Conservation (phyloP, 257 asterid genomes). For the Salvia rosmarinus region DNA sequence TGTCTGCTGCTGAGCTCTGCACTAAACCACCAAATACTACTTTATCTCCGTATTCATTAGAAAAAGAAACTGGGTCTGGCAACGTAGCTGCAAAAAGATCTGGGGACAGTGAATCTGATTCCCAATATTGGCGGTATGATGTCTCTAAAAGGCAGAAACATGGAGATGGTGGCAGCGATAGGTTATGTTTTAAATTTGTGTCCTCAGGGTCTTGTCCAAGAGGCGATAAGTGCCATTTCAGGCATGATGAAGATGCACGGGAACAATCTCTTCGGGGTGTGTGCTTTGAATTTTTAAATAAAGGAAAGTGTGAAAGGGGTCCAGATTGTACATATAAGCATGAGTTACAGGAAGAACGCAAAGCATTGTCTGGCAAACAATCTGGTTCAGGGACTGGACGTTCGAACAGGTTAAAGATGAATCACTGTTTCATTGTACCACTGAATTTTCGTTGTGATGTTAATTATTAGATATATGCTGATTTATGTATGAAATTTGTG, state of each 20-base stretch:
- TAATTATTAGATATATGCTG: slow-evolving; percentile 4
- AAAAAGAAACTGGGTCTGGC: slow-evolving; percentile 43
- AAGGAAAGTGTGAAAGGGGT: slow-evolving; percentile 95
- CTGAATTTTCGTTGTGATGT: slow-evolving; percentile 12
- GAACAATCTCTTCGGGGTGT: slow-evolving; percentile 87
- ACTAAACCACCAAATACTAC: slow-evolving; percentile 79
- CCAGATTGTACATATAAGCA: slow-evolving; percentile 92
- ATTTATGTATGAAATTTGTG: slow-evolving; percentile 32
- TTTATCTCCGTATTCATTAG: slow-evolving; percentile 62
- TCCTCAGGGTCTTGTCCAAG: slow-evolving; percentile 93
- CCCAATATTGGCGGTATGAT: slow-evolving; percentile 96
- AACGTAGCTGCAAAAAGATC: slow-evolving; percentile 60
- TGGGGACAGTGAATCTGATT: slow-evolving; percentile 61
- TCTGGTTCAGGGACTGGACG: slow-evolving; percentile 58
- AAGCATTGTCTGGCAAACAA: slow-evolving; percentile 48
- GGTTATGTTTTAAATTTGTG: slow-evolving; percentile 79
- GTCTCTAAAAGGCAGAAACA: slow-evolving; percentile 77
- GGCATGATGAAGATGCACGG: slow-evolving; percentile 89
- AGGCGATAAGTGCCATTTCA: slow-evolving; percentile 81
- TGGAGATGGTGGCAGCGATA: slow-evolving; percentile 69
- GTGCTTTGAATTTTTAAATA: slow-evolving; percentile 92
- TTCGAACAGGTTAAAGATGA: slow-evolving; percentile 56
- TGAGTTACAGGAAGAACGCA: slow-evolving; percentile 71
- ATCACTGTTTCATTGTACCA: slow-evolving; percentile 23
- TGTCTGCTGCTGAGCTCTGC: slow-evolving; percentile 74